Evolutionary conservation across 2,329 filamentous ascomycete genomes (phyloP).

Genomic region (Cryoendolithus antarcticus): DNA sequence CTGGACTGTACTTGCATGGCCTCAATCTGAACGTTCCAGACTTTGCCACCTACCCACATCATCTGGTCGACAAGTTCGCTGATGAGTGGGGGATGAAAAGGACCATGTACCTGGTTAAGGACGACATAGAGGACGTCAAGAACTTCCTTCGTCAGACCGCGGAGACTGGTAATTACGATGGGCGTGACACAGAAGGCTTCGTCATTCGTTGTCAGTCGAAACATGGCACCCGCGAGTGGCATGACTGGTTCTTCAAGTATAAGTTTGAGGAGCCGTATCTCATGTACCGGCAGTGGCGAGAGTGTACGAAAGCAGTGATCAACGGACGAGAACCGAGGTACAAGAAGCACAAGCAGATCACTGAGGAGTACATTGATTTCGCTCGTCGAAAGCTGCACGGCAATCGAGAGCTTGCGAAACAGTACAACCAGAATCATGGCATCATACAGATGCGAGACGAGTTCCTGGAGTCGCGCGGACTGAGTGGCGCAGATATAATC

Average conservation of each 20-base stretch:
- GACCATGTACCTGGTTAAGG: slow-evolving; percentile 64
- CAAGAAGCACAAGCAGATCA: slow-evolving; percentile 82
- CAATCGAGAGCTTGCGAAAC: slow-evolving; percentile 54
- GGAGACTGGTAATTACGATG: slow-evolving; percentile 78
- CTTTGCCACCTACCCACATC: slow-evolving; percentile 75
- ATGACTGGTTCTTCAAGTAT: slow-evolving; percentile 99
- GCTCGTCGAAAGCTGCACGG: slow-evolving; percentile 60
- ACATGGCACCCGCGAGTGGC: slow-evolving; percentile 38
- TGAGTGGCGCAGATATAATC: slow-evolving; percentile 83
- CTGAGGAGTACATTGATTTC: slow-evolving; percentile 78
- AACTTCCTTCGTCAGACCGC: slow-evolving; percentile 72
- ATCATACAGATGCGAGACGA: slow-evolving; percentile 86
- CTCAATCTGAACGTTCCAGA: slow-evolving; percentile 91
- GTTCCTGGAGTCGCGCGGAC: slow-evolving; percentile 69
- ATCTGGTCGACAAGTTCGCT: slow-evolving; percentile 78
- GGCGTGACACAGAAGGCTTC: slow-evolving; percentile 91
- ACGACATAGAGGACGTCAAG: slow-evolving; percentile 63
- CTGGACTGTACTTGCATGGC: slow-evolving; percentile 89
- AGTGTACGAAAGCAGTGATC: slow-evolving; percentile 88
- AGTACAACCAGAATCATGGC: slow-evolving; percentile 79
- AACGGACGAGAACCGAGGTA: slow-evolving; percentile 58
- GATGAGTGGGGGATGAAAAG: slow-evolving; percentile 89
- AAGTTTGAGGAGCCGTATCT: slow-evolving; percentile 98
- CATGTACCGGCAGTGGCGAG: slow-evolving; percentile 97
- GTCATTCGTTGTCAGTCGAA: slow-evolving; percentile 76